Evolutionary conservation across 2,329 filamentous ascomycete species (phyloP), one percentile per base, ranked within the genome.

Genomic region (Ophiostoma montium): DNA sequence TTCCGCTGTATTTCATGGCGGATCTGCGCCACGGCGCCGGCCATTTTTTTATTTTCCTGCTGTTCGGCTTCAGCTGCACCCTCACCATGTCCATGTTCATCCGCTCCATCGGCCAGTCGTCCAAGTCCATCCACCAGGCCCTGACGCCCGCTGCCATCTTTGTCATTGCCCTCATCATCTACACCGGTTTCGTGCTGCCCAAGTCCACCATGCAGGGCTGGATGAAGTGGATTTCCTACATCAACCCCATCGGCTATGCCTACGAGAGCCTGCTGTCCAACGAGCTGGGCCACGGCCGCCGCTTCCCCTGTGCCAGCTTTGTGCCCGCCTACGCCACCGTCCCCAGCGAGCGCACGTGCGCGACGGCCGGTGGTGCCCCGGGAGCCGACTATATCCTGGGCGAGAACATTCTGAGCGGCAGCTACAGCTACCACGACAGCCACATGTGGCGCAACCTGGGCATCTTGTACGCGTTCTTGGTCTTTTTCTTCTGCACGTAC

Each of bases 71-170:
- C 65, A 62, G 74, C 52, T 79, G 79, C 2, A 85, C 84, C 0
- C 57, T 94, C 58, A 72, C 77, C 53, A 92, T 92, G 84, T 88
- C 83, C 35, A 87, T 87, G 78, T 74, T 90, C 53, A 90, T 94
- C 74, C 77, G 86, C 47, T 83, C 79, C 8, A 85, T 94, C 55
- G 86, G 75, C n/a, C 80, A 83, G 1, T 67, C 82, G 1, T 87
- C 86, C 3, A 72, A 82, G 41, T 84, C 84, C 0, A 67, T 83
- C 8, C 76, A 77, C 9, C 75, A 80, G 57, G 76, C 77, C 54
- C 70, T 81, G 64, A 74, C 76, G 1, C 76, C 75, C 1, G 70
- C 75, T 35, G 74, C 75, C 6, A 57, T 80, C 12, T 62, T 80
- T 53, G 82, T 84, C 55, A 66, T 85, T 45, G 75, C 71, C 51